phyloP scores from a whole-genome alignment of 139 green algal genomes.

The Gonium pectorale region DNA sequence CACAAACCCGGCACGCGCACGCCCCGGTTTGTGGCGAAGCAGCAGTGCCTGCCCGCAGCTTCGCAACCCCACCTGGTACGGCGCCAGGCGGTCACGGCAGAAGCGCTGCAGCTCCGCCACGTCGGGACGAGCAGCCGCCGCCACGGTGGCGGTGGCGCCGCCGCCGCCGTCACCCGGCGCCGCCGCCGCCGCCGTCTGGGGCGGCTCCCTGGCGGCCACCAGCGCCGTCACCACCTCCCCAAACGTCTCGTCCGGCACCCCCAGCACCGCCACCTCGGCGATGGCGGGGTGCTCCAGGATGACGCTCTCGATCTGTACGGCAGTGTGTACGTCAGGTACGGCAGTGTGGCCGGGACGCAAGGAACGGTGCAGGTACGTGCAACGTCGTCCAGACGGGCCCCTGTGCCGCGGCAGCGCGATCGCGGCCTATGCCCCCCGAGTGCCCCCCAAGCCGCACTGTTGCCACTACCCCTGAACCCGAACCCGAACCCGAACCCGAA shows the following conservation, averaged over 20 bases:
- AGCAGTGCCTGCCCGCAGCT: too few relatives aligned
- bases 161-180: not conserved
- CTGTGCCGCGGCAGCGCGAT: too few relatives aligned
- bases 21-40: too few relatives aligned
- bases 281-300: constrained; percentile 83
- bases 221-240: constrained; percentile 83
- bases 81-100: constrained; percentile 51
- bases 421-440: too few relatives aligned
- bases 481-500: too few relatives aligned
- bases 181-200: not conserved
- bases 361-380: too few relatives aligned
- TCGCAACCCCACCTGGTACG: constrained; percentile 78
- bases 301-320: constrained; percentile 77
- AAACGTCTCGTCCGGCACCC: constrained; percentile 81
- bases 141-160: not conserved
- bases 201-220: constrained; percentile 44
- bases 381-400: too few relatives aligned
- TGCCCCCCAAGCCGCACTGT: too few relatives aligned
- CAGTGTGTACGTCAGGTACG: not conserved
- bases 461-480: too few relatives aligned
- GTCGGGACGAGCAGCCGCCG: not conserved
- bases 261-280: constrained; percentile 87
- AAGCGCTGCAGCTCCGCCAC: constrained; percentile 50
- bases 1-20: too few relatives aligned
- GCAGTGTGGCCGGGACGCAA: too few relatives aligned